Conservation (phyloP, 192 early-diverging fungal species). For the Neocallimastix lanati region DNA sequence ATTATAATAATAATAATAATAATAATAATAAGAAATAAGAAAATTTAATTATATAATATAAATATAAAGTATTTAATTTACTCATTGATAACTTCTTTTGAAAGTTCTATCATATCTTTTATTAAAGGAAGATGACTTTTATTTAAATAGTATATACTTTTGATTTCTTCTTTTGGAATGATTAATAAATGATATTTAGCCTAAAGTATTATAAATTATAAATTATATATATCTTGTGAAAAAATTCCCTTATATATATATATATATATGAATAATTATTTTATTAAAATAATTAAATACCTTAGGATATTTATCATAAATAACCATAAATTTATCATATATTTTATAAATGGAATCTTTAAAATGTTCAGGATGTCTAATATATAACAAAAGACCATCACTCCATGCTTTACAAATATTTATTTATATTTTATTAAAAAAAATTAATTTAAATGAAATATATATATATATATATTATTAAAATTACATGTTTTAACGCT, state of each 20-base stretch:
- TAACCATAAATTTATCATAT: constrained; percentile 17
- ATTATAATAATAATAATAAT: too few relatives aligned
- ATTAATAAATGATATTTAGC: constrained; percentile 21
- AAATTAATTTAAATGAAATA: too few relatives aligned
- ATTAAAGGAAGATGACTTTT: constrained; percentile 12
- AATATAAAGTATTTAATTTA: too few relatives aligned
- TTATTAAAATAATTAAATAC: constrained; percentile 5
- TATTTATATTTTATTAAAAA: too few relatives aligned
- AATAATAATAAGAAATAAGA: background rate
- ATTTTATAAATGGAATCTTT: background rate
- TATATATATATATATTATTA: too few relatives aligned
- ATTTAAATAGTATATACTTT: constrained; percentile 12
- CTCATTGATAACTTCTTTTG: background rate
- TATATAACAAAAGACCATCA: background rate
- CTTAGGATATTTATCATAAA: constrained; percentile 36
- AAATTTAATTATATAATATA: background rate
- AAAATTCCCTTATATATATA: too few relatives aligned
- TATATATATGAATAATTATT: too few relatives aligned
- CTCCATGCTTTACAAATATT: too few relatives aligned
- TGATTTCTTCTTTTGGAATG: constrained; percentile 20
- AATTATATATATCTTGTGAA: too few relatives aligned
- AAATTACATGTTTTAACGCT: background rate
- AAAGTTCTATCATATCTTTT: background rate
- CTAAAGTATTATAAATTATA: constrained; percentile 1
- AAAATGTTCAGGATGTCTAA: background rate